These are phyloP conservation scores for Exophiala viscosa DNA, from an alignment of 2,329 filamentous ascomycete species.

Conservation along the genomic window DNA sequence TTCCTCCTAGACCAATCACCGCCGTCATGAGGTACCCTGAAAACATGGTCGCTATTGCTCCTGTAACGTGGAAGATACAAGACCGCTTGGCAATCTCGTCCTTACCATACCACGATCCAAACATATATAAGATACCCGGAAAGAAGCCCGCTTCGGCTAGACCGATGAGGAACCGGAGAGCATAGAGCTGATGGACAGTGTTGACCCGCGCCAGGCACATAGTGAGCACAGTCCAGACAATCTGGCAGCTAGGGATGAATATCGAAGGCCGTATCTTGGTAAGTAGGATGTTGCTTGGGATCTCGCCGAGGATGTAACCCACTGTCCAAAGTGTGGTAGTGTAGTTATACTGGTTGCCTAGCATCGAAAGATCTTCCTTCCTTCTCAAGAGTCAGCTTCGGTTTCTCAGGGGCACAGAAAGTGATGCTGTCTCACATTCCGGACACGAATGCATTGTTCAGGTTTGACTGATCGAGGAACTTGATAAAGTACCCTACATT, in stretches of 20 bases:
- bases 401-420: too few species aligned
- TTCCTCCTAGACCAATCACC: conserved; percentile 48
- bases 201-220: conserved; percentile 21
- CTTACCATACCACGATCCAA: conserved; percentile 51
- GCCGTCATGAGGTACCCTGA: conserved; percentile 54
- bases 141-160: conserved; percentile 50
- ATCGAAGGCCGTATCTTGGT: conserved; percentile 31
- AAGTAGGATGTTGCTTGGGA: conserved; percentile 33
- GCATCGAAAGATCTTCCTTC: conserved; percentile 34
- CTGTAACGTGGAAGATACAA: conserved; percentile 50
- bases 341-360: conserved; percentile 35
- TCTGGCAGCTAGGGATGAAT: conserved; percentile 31
- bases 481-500: conserved; percentile 29
- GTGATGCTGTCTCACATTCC: conserved; percentile 14
- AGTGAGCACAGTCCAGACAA: conserved; percentile 32
- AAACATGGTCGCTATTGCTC: conserved; percentile 42
- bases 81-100: conserved; percentile 51
- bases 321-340: conserved; percentile 12
- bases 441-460: conserved; percentile 40
- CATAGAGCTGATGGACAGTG: conserved; percentile 13
- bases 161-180: conserved; percentile 48
- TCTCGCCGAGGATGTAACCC: conserved; percentile 26
- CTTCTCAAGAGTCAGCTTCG: conserved; percentile 5
- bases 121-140: conserved; percentile 51
- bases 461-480: conserved; percentile 54